A percentile compares a stretch with the other conserved stretches of the same genome.
Conservation (phyloP, 768 basidiomycete genomes). For the Psilocybe azurescens region DNA sequence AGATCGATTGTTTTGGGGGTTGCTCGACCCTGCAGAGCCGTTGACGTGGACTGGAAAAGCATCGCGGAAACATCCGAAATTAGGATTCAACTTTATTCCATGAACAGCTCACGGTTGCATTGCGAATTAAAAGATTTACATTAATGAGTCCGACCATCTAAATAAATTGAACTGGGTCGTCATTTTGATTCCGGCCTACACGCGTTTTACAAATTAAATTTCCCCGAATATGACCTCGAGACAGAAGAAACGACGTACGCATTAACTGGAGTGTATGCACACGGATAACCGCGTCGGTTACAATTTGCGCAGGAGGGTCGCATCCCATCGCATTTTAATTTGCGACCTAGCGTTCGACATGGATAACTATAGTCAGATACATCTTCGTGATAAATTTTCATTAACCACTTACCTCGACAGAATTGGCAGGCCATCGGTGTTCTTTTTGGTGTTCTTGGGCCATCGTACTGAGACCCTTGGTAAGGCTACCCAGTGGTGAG, state of each 20-base stretch:
- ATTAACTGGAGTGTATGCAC: constrained; percentile 64
- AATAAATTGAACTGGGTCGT: neutral
- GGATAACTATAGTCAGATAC: neutral
- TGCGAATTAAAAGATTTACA: constrained; percentile 10
- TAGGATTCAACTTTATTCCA: constrained; percentile 4
- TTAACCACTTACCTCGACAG: constrained; percentile 57
- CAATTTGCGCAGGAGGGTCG: constrained; percentile 73
- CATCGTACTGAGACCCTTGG: constrained; percentile 20
- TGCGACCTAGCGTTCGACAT: constrained; percentile 52
- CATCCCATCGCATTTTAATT: constrained; percentile 74
- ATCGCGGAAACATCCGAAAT: constrained; percentile 14
- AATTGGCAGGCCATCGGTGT: constrained; percentile 79
- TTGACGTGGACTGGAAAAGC: constrained; percentile 7
- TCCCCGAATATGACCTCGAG: constrained; percentile 5
- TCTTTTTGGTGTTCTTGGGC: constrained; percentile 41
- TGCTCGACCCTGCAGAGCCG: constrained; percentile 9
- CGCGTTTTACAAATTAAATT: constrained; percentile 12
- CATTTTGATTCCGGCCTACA: constrained; percentile 14
- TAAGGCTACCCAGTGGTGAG: constrained; percentile 8
- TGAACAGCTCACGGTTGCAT: neutral
- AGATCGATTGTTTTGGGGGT: neutral
- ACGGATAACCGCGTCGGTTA: constrained; percentile 60
- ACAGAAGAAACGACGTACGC: constrained; percentile 44
- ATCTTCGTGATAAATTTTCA: neutral
- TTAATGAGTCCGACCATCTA: constrained; percentile 11